Conservation (phyloP, 345 rosid genomes). For the Lumnitzera littorea region DNA sequence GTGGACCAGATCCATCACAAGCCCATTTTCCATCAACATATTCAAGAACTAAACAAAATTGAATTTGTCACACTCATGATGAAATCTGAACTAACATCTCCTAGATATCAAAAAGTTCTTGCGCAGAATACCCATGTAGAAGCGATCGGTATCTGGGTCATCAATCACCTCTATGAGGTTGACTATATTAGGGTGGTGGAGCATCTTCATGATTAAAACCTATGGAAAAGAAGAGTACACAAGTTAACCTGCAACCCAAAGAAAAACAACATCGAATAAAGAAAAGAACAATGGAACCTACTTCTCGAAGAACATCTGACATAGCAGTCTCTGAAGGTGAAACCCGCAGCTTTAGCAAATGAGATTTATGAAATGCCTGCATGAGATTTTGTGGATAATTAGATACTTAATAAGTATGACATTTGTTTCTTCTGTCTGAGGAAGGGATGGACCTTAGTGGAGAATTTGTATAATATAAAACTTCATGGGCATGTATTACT, state of each 20-base stretch:
- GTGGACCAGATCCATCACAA: conserved; percentile 53
- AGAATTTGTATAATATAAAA: too few relatives aligned
- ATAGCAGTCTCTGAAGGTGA: conserved; percentile 99
- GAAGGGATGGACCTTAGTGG: neutral
- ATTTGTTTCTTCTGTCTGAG: neutral
- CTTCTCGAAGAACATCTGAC: conserved; percentile 97
- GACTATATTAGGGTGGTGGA: conserved; percentile 95
- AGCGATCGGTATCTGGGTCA: conserved; percentile 90
- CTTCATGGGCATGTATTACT: neutral
- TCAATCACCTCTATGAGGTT: conserved; percentile 97
- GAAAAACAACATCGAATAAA: neutral
- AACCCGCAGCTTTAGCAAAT: conserved; percentile 74
- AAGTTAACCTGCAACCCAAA: neutral
- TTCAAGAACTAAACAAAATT: conserved; percentile 67
- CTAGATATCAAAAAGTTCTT: conserved; percentile 1
- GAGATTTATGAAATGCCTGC: conserved; percentile 95
- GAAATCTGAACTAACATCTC: neutral
- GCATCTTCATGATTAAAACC: conserved; percentile 90
- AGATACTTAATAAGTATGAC: neutral
- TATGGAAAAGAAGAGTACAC: conserved; percentile 14
- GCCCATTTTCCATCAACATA: conserved; percentile 87
- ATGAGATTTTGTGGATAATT: conserved; percentile 13
- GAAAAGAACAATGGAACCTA: conserved; percentile 14
- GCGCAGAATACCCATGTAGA: conserved; percentile 80
- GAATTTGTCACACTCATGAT: neutral